Conservation (phyloP, 805 yeast species). For the Sporopachydermia lactativora region DNA sequence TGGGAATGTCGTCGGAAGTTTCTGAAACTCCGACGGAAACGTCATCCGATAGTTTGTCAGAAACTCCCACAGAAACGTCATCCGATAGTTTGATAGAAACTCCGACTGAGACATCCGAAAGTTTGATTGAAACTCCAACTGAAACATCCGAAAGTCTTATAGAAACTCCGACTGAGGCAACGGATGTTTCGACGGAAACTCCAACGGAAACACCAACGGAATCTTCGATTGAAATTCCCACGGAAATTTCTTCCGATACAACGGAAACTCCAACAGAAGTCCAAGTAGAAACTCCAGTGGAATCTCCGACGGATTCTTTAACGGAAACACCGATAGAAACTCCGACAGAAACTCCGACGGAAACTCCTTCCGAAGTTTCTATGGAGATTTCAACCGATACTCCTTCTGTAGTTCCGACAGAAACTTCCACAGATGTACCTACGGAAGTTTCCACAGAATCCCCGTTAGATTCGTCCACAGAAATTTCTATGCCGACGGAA, state of each 20-base stretch:
- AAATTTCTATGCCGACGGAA: conserved; percentile 11
- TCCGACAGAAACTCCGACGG: background rate
- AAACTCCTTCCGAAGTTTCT: background rate
- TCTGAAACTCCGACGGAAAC: too few relatives aligned
- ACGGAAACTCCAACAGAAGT: background rate
- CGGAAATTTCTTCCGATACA: background rate
- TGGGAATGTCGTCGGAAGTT: too few relatives aligned
- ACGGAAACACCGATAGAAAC: background rate
- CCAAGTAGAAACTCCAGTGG: background rate
- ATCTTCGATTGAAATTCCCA: background rate
- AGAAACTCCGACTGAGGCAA: too few relatives aligned
- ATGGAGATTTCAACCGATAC: background rate
- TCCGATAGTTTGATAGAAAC: too few relatives aligned
- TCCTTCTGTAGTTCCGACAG: background rate
- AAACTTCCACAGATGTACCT: conserved; percentile 1
- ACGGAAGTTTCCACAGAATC: background rate
- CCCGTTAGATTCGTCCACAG: background rate
- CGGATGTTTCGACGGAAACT: too few relatives aligned
- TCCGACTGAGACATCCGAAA: too few relatives aligned
- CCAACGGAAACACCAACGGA: background rate
- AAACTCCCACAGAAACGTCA: too few relatives aligned
- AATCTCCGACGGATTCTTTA: background rate
- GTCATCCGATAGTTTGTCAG: too few relatives aligned
- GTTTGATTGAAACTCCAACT: too few relatives aligned
- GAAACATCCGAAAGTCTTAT: too few relatives aligned